Base-by-base conservation (phyloP, 208 protist species). In the Trypanosoma melophagium region DNA sequence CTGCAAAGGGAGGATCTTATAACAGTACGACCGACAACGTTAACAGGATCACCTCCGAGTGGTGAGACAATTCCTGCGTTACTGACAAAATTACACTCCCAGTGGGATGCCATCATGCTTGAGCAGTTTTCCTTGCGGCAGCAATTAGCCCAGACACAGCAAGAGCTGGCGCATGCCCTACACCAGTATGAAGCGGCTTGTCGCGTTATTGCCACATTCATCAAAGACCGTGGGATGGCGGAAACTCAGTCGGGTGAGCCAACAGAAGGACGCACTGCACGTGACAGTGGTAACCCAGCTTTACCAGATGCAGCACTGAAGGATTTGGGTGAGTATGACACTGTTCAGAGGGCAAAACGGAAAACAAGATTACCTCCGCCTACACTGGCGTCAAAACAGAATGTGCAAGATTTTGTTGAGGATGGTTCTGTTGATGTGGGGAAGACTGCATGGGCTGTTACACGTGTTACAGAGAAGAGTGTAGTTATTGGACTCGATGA, bases 181-280 rank as follows among this genome's bases (percentile, higher is more conserved):
- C 99, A 99, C 71, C 97, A 99, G 86, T 97, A 99, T 76, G 98
- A 99, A 75, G 98, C 98, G 38, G 97, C 98, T 3, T 99, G 97
- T 77, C 82, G 97, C 19, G 98, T 99, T 21, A 99, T 99, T 61
- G 98, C 98, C 3, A 88, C 90, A 51, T 80, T 99, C 22, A 94
- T 92, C 31, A 83, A 86, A 47, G 86, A 96, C 58, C 55, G 80
- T 35, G 86, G 94, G 17, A 49, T 19, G 14, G 59, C 55, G 8
- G 69, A 58, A 10, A 57, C 45, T 3, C 19, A 63, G 12, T 49
- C 69, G 21, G 72, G 58, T 14, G 60, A 49, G 17, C 66, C 49
- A 22, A 57, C 58, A 8, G 71, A 54, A n/a, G 40, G 2, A 13
- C 38, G 67, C 9, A 59, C 53, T 28, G 45, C 56, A 25, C 69